Evolutionary conservation across 495 filamentous ascomycete genomes (phyloP), one percentile per base, ranked within the genome.

Genomic region (Aspergillus biplanus): DNA sequence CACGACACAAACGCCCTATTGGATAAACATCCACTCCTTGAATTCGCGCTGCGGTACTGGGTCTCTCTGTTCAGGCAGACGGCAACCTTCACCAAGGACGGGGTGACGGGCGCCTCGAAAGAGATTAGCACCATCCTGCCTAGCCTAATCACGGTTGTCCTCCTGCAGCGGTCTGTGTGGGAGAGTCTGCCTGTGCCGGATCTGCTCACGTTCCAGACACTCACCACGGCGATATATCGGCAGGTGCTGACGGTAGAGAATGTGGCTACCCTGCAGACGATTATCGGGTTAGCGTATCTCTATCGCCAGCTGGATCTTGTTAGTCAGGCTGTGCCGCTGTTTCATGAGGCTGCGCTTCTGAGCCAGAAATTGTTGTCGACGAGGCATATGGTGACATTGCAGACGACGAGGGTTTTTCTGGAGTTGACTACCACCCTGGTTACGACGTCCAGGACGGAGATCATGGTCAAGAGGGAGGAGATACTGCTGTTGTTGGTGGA

Each of bases 21-120:
- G 27, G 65, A 69, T 35, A 71, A 67, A 18, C 35, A 72, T 33
- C 65, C 72, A 7, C 69, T 79, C 13, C 66, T 79, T 13, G 74
- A 77, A 35, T 77, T 77, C 56, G 67, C 73, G 12, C 37, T 79
- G 9, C 71, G 72, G 11, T 79, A 79, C 65, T 79, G 76, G 76
- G 64, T 69, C 33, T 62, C 61, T 9, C 71, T 75, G 62, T 61
- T 79, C 39, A 69, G 59, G 13, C 65, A 73, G 33, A 77, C 74
- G 0, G 56, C 65, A 0, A 48, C 62, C n/a, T 78, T 67, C 42
- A 66, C 46, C 12, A 75, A 66, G 11, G 65, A 71, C 48, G 76
- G 74, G 39, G 71, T 74, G 15, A 33, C 54, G n/a, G 55, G 52
- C 12, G 69, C 68, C 0, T 67, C 70, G 6, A 77, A 78, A 60